phyloP scores from a whole-genome alignment of 495 filamentous ascomycete genomes.

The Aspergillus leporis region DNA sequence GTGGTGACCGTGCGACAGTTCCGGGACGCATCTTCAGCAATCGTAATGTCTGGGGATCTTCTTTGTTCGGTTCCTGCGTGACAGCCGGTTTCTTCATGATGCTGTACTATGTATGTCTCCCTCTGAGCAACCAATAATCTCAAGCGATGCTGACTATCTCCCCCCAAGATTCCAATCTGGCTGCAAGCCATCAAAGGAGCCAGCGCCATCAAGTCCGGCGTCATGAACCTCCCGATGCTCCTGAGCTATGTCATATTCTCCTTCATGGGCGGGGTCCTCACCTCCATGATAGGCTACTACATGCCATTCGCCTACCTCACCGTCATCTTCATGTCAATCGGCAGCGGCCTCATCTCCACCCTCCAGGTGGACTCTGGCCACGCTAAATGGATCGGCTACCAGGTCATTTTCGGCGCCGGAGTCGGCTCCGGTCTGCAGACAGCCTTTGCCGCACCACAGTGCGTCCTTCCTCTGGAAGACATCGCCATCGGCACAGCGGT shows the following conservation, averaged over 20 bases:
- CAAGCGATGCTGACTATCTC: neutral
- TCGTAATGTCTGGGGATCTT: slow-evolving; percentile 52
- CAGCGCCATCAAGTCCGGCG: slow-evolving; percentile 30
- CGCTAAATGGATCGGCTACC: slow-evolving; percentile 28
- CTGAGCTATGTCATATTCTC: slow-evolving; percentile 21
- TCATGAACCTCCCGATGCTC: slow-evolving; percentile 31
- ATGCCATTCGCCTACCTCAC: slow-evolving; percentile 59
- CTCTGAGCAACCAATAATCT: neutral
- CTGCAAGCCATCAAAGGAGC: slow-evolving; percentile 37
- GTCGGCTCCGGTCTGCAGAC: slow-evolving; percentile 27
- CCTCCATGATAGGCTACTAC: slow-evolving; percentile 30
- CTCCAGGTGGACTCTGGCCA: slow-evolving; percentile 17
- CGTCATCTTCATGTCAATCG: slow-evolving; percentile 57
- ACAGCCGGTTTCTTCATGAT: slow-evolving; percentile 45
- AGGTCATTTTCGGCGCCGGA: slow-evolving; percentile 27
- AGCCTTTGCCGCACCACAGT: slow-evolving; percentile 62
- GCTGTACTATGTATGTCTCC: slow-evolving; percentile 24
- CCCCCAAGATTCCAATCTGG: slow-evolving; percentile 36
- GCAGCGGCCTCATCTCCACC: slow-evolving; percentile 49
- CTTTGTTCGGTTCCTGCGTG: slow-evolving; percentile 48
- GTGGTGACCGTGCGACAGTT: slow-evolving; percentile 65
- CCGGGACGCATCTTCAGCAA: slow-evolving; percentile 62
- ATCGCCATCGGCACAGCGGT: slow-evolving; percentile 62
- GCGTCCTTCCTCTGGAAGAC: slow-evolving; percentile 57
- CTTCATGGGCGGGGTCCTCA: slow-evolving; percentile 20